A percentile compares a stretch with the other conserved stretches of the same genome.
phyloP scores from a whole-genome alignment of 306 rosid species.

The Delonix regia region DNA sequence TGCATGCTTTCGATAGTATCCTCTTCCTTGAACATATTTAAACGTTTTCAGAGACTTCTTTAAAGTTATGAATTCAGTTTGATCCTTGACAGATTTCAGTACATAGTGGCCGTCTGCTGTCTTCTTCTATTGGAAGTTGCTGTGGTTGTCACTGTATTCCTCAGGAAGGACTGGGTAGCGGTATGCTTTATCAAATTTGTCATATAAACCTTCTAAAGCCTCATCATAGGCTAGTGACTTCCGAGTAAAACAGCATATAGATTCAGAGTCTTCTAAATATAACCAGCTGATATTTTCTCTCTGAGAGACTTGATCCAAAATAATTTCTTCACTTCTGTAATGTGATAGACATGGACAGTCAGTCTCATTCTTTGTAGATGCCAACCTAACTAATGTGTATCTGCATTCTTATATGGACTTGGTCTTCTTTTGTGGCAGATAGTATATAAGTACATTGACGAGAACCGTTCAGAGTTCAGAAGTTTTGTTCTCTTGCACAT shows the following conservation, averaged over 20 bases:
- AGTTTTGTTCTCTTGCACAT: slow-evolving; percentile 44
- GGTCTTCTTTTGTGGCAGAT: slow-evolving; percentile 37
- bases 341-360: not conserved
- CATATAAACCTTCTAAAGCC: no score
- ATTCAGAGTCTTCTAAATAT: not conserved
- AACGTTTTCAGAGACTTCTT: not conserved
- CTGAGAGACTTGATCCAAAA: not conserved
- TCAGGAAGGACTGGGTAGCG: slow-evolving; percentile 47
- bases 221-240: not conserved
- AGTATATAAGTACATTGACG: slow-evolving; percentile 43
- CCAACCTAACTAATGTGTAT: not conserved
- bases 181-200: slow-evolving; percentile 40
- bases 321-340: not conserved
- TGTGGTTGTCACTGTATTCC: slow-evolving; percentile 35
- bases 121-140: slow-evolving; percentile 46
- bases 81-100: slow-evolving; percentile 50
- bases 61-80: not conserved
- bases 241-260: not conserved
- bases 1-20: slow-evolving; percentile 50
- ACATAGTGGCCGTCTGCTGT: slow-evolving; percentile 35
- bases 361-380: not conserved
- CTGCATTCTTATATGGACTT: not conserved
- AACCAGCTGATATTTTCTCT: not conserved
- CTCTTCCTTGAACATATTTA: slow-evolving; percentile 28
- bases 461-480: slow-evolving; percentile 30